Conservation (phyloP, 2,329 filamentous ascomycete species). For the Cercospora sp. region DNA sequence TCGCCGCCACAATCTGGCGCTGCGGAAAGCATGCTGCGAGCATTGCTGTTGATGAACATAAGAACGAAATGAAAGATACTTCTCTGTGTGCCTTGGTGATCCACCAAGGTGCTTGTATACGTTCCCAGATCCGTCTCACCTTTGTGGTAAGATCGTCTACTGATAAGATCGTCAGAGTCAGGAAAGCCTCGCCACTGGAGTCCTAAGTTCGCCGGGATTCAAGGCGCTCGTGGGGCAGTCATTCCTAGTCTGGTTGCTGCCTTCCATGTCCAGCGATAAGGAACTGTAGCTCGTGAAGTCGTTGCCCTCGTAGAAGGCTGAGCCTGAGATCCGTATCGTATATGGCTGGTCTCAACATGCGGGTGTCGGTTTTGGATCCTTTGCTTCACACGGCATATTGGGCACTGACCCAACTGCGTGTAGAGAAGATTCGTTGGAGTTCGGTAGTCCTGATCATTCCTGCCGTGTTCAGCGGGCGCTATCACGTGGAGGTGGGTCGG, state of each 20-base stretch:
- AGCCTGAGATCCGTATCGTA: neutral
- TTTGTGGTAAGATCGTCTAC: neutral
- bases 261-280: neutral
- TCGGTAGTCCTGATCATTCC: neutral
- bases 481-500: neutral
- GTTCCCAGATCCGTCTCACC: conserved; percentile 7
- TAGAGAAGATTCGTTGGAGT: neutral
- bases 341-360: neutral
- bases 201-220: neutral
- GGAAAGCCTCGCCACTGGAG: neutral
- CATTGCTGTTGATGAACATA: conserved; percentile 1
- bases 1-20: conserved; percentile 8
- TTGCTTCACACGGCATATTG: neutral
- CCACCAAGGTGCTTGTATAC: conserved; percentile 16
- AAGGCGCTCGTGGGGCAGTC: neutral
- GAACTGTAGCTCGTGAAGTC: neutral
- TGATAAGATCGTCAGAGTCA: neutral
- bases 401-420: neutral
- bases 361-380: neutral
- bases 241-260: neutral
- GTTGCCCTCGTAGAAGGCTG: neutral
- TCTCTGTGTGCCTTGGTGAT: conserved; percentile 16
- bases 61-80: conserved; percentile 7
- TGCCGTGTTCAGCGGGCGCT: neutral
- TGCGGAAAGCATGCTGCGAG: conserved; percentile 5